These are phyloP conservation scores for Schizophyllum amplum DNA, from an alignment of 1,284 basidiomycete genomes.

Conservation along the genomic window DNA sequence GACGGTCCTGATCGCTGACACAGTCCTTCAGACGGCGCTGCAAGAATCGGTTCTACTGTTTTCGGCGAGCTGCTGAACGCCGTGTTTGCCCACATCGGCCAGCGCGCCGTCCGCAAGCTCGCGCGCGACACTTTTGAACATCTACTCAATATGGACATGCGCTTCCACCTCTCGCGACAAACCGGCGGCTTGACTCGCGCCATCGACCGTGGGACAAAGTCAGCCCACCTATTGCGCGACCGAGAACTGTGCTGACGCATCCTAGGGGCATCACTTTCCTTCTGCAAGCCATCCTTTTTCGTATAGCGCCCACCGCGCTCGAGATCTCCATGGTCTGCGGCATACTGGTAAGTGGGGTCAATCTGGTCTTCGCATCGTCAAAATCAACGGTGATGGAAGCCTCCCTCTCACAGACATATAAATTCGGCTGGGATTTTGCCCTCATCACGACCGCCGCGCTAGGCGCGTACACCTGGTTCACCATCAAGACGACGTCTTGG, in stretches of 20 bases:
- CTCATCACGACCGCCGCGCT: slow-evolving; percentile 84
- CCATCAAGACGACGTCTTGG: slow-evolving; percentile 94
- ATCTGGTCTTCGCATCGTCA: slow-evolving; percentile 1
- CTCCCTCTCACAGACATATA: slow-evolving; percentile 63
- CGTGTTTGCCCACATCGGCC: slow-evolving; percentile 93
- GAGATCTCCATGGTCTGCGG: slow-evolving; percentile 97
- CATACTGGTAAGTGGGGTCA: slow-evolving; percentile 61
- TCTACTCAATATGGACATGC: slow-evolving; percentile 83
- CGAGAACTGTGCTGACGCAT: background rate
- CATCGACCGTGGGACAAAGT: slow-evolving; percentile 97
- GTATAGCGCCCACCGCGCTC: slow-evolving; percentile 91
- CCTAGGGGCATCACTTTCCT: slow-evolving; percentile 92
- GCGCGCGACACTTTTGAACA: slow-evolving; percentile 93
- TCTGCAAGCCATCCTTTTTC: slow-evolving; percentile 88
- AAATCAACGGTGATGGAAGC: background rate
- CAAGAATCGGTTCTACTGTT: slow-evolving; percentile 82
- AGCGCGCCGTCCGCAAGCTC: slow-evolving; percentile 89
- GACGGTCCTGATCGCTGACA: background rate
- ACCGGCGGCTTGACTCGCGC: slow-evolving; percentile 95
- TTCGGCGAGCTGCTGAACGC: slow-evolving; percentile 94
- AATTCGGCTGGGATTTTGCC: slow-evolving; percentile 96
- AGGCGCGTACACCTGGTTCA: slow-evolving; percentile 95
- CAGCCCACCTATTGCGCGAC: slow-evolving; percentile 17
- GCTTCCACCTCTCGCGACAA: slow-evolving; percentile 89
- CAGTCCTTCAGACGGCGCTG: slow-evolving; percentile 68